phyloP scores from a whole-genome alignment of 1,284 basidiomycete genomes.

The Ustanciosporium gigantosporum region DNA sequence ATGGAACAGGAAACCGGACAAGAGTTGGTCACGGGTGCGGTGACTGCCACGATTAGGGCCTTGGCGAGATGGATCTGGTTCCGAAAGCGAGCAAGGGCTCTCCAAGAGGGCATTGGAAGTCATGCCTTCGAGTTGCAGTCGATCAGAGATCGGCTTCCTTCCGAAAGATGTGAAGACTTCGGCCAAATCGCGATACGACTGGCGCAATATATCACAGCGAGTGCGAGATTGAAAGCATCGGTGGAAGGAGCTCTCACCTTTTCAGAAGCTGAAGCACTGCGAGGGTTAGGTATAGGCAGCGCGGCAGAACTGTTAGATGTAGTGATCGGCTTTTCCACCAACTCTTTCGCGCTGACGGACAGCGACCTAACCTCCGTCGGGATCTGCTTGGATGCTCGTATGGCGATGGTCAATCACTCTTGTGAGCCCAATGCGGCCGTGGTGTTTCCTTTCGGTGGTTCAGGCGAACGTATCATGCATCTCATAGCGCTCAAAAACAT shows the following conservation, averaged over 20 bases:
- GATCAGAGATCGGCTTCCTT: not conserved
- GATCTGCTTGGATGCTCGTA: conserved; percentile 74
- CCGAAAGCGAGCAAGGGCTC: too few relatives aligned
- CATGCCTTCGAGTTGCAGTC: too few relatives aligned
- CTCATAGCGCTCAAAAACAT: conserved; percentile 56
- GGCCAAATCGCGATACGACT: conserved; percentile 26
- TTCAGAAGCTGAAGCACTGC: conserved; percentile 24
- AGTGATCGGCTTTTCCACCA: conserved; percentile 75
- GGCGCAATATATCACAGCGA: conserved; percentile 25
- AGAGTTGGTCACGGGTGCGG: too few relatives aligned
- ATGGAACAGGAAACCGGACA: too few relatives aligned
- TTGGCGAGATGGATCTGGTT: conserved; percentile 36
- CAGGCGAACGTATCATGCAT: conserved; percentile 66
- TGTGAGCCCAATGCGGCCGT: conserved; percentile 87
- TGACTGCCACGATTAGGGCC: conserved; percentile 30
- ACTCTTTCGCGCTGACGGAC: conserved; percentile 78
- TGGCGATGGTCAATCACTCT: conserved; percentile 86
- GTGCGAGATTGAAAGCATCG: too few relatives aligned
- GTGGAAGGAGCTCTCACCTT: too few relatives aligned
- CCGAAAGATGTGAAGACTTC: conserved; percentile 21
- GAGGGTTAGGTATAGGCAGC: conserved; percentile 26
- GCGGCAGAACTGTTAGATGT: conserved; percentile 31
- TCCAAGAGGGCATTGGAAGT: too few relatives aligned
- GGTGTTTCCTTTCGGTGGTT: conserved; percentile 72
- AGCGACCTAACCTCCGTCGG: conserved; percentile 70